phyloP scores from a whole-genome alignment of 2,329 filamentous ascomycete species.

The Epichloe elymi region DNA sequence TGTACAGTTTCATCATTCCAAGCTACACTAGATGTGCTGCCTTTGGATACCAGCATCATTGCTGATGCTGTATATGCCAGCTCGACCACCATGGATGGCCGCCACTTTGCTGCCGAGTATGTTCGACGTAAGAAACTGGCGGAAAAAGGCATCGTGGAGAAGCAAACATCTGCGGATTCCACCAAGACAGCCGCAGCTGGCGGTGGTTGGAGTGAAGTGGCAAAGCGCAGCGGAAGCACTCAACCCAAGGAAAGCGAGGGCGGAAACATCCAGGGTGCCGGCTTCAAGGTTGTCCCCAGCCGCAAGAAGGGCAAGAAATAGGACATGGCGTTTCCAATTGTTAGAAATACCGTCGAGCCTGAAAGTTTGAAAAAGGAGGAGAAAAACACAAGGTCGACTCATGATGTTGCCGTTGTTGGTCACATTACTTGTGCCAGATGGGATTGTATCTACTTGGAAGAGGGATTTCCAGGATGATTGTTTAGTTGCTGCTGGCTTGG shows the following conservation, averaged over 20 bases:
- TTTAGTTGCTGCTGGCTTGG: background rate
- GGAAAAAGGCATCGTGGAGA: constrained; percentile 79
- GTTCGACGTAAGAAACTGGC: constrained; percentile 85
- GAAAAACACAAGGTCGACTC: background rate
- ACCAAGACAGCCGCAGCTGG: constrained; percentile 31
- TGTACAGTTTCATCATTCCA: constrained; percentile 66
- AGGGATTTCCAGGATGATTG: background rate
- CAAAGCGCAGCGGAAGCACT: constrained; percentile 64
- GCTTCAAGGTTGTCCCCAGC: constrained; percentile 80
- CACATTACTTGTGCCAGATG: background rate
- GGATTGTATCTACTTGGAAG: background rate
- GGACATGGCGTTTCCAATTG: constrained; percentile 8
- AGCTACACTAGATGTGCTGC: constrained; percentile 59
- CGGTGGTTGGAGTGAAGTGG: constrained; percentile 90
- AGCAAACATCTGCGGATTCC: constrained; percentile 44
- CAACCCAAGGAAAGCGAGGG: constrained; percentile 29
- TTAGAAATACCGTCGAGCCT: constrained; percentile 7
- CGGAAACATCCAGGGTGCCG: constrained; percentile 32
- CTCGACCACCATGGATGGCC: constrained; percentile 81
- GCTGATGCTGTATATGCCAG: constrained; percentile 80
- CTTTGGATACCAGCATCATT: constrained; percentile 67
- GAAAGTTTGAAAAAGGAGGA: background rate
- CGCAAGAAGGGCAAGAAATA: constrained; percentile 87
- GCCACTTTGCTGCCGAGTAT: constrained; percentile 89
- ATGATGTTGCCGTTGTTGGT: background rate